Percentiles rank a stretch among this genome's conserved stretches.
Evolutionary conservation across 2,329 filamentous ascomycete genomes (phyloP).

Genomic region (Scortechinia acanthostroma): DNA sequence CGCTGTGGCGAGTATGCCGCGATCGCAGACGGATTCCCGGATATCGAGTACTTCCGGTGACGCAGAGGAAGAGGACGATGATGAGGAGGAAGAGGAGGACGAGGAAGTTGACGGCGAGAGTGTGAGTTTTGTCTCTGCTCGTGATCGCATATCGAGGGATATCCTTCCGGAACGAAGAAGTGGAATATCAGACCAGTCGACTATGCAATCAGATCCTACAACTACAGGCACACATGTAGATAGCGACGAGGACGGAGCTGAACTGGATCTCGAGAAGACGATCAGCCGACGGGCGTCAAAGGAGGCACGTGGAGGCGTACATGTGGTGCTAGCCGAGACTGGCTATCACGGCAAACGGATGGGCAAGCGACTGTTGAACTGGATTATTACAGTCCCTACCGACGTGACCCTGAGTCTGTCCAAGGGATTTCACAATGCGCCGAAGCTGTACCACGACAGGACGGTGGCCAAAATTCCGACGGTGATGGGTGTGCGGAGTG

Average conservation of each 20-base stretch:
- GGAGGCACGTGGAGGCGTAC: no score
- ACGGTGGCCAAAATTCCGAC: neutral
- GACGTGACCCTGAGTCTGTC: neutral
- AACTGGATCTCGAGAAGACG: no score
- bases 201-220: no score
- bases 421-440: constrained; percentile 1
- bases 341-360: neutral
- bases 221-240: no score
- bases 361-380: neutral
- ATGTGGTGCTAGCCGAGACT: neutral
- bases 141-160: no score
- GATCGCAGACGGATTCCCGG: neutral
- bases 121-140: no score
- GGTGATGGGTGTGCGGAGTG: neutral
- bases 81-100: neutral
- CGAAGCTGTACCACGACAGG: neutral
- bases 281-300: neutral
- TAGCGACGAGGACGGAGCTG: no score
- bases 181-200: no score
- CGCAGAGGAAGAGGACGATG: neutral
- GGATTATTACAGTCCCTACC: neutral
- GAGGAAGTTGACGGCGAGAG: no score
- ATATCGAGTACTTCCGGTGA: no score
- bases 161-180: no score
- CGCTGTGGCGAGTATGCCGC: no score